Conservation (phyloP, 208 protist genomes). For the Naegleria fowleri region DNA sequence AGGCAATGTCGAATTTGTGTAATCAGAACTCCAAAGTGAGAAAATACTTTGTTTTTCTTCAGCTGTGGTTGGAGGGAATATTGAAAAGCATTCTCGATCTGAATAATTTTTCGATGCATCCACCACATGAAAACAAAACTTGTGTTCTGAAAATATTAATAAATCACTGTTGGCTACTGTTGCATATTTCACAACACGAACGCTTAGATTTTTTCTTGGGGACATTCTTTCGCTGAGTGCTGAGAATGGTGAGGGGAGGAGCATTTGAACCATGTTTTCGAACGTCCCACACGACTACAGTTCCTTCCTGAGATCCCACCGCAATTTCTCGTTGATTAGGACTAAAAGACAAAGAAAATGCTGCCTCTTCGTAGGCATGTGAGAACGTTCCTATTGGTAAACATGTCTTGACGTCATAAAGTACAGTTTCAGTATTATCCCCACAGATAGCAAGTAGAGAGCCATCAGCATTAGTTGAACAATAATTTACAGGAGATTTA, state of each 20-base stretch:
- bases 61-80: neutral
- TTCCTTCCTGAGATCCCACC: neutral
- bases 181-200: neutral
- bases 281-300: neutral
- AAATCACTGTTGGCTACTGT: neutral
- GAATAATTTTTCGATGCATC: neutral
- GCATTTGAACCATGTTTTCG: neutral
- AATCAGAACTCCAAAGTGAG: neutral
- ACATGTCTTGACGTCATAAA: neutral
- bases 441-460: neutral
- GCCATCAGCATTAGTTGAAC: neutral
- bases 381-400: neutral
- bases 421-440: neutral
- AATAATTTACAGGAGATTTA: neutral
- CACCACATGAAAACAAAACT: neutral
- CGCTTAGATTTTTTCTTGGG: neutral
- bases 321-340: neutral
- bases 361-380: neutral
- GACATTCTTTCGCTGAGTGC: neutral
- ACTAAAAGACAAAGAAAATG: neutral
- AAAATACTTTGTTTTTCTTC: neutral
- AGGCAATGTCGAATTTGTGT: neutral
- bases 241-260: too few species aligned
- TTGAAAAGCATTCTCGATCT: too few species aligned
- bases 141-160: slow-evolving; percentile 12